phyloP scores from a whole-genome alignment of 306 rosid genomes.

The Trifolium repens region DNA sequence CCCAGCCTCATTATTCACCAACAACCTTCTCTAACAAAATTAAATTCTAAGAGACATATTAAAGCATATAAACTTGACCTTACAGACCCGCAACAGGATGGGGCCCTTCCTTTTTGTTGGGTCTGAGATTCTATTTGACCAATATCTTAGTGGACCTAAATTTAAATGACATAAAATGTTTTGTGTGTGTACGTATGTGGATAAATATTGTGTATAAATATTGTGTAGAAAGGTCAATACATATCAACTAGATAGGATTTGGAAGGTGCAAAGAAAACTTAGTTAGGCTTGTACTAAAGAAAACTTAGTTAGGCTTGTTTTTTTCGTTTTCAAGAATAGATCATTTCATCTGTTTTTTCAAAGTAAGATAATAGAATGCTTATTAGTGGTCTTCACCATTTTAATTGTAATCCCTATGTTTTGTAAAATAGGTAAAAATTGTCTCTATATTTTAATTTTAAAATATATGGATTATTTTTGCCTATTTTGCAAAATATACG shows the following conservation, averaged over 20 bases:
- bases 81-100: background rate
- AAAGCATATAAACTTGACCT: constrained; percentile 34
- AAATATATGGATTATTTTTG: too few species aligned
- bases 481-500: too few species aligned
- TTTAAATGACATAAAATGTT: background rate
- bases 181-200: background rate
- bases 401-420: too few species aligned
- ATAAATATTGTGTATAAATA: background rate
- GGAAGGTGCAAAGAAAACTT: background rate
- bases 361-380: too few species aligned
- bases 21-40: constrained; percentile 19
- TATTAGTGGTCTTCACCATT: too few species aligned
- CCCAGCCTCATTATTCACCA: background rate
- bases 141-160: constrained; percentile 21
- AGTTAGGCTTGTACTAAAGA: background rate
- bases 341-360: background rate
- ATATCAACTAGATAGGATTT: background rate
- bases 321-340: background rate
- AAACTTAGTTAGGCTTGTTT: background rate
- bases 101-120: constrained; percentile 18
- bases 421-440: too few species aligned
- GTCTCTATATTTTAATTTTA: too few species aligned
- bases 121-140: constrained; percentile 39
- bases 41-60: constrained; percentile 32
- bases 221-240: constrained; percentile 2